Evolutionary conservation across 2,329 filamentous ascomycete genomes (phyloP).

Genomic region (Monosporascus sp.): DNA sequence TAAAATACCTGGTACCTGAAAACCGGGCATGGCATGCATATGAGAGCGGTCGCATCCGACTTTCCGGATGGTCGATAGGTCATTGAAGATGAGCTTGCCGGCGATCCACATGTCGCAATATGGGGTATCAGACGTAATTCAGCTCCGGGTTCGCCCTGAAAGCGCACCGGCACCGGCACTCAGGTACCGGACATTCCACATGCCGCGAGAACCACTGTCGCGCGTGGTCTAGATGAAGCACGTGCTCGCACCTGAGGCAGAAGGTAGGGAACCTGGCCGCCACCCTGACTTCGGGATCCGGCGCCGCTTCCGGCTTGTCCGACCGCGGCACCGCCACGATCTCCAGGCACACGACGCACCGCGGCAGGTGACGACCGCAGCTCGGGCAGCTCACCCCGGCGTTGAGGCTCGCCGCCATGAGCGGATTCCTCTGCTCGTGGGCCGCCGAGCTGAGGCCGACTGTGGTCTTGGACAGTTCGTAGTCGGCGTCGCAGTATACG

Average conservation of each 20-base stretch:
- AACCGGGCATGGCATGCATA: no score
- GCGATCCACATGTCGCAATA: no score
- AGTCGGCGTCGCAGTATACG: slow-evolving; percentile 66
- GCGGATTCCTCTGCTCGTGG: slow-evolving; percentile 40
- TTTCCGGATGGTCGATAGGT: no score
- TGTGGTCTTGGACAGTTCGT: slow-evolving; percentile 39
- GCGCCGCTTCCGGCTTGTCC: slow-evolving; percentile 48
- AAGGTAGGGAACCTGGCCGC: slow-evolving; percentile 62
- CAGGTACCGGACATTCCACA: slow-evolving; percentile 62
- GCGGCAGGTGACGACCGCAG: slow-evolving; percentile 61
- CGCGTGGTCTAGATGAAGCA: slow-evolving; percentile 62
- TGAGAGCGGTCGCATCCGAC: no score
- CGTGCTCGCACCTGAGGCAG: slow-evolving; percentile 63
- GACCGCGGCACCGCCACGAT: slow-evolving; percentile 60
- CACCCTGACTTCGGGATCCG: slow-evolving; percentile 40
- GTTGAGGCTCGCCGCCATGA: slow-evolving; percentile 52
- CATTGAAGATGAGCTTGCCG: no score
- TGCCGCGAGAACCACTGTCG: slow-evolving; percentile 62
- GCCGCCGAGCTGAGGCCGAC: slow-evolving; percentile 5
- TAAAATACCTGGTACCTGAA: no score
- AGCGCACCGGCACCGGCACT: slow-evolving; percentile 62
- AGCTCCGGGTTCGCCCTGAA: slow-evolving; percentile 56
- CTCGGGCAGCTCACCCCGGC: slow-evolving; percentile 61
- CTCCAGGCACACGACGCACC: slow-evolving; percentile 64
- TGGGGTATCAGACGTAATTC: slow-evolving; percentile 37